Percentiles rank a stretch among this genome's conserved stretches.
Conservation (phyloP, 345 rosid species). For the Linum trigynum region DNA sequence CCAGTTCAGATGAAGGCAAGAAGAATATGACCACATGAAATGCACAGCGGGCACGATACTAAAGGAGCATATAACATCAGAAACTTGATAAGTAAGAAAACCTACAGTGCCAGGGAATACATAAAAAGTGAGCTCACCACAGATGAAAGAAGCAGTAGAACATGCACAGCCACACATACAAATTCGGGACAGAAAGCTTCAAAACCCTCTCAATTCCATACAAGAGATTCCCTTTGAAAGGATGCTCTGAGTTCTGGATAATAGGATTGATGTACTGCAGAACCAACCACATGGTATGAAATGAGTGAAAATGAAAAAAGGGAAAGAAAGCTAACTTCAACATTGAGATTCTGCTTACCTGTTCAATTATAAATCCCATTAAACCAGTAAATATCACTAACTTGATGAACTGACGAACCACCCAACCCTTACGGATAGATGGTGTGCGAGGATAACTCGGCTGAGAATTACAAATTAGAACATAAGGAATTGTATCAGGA, state of each 20-base stretch:
- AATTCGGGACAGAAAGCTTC: conserved; percentile 92
- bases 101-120: not conserved
- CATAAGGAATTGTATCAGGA: not conserved
- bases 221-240: conserved; percentile 75
- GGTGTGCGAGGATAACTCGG: conserved; percentile 78
- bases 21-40: no score
- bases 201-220: conserved; percentile 86
- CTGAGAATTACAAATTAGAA: conserved; percentile 31
- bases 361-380: conserved; percentile 94
- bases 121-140: conserved; percentile 40
- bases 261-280: conserved; percentile 98
- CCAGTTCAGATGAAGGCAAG: no score
- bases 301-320: not conserved
- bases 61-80: not conserved
- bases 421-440: conserved; percentile 77
- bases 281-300: conserved; percentile 6
- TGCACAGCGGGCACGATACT: no score
- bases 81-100: not conserved
- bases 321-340: conserved; percentile 10
- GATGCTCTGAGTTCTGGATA: conserved; percentile 88
- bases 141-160: conserved; percentile 97
- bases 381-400: conserved; percentile 80
- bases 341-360: conserved; percentile 36
- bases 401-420: conserved; percentile 74
- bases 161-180: conserved; percentile 99